Percentiles rank a stretch among this genome's conserved stretches.
These are phyloP conservation scores for Uncinocarpus reesii DNA, from an alignment of 2,329 filamentous ascomycete genomes.

Conservation along the genomic window DNA sequence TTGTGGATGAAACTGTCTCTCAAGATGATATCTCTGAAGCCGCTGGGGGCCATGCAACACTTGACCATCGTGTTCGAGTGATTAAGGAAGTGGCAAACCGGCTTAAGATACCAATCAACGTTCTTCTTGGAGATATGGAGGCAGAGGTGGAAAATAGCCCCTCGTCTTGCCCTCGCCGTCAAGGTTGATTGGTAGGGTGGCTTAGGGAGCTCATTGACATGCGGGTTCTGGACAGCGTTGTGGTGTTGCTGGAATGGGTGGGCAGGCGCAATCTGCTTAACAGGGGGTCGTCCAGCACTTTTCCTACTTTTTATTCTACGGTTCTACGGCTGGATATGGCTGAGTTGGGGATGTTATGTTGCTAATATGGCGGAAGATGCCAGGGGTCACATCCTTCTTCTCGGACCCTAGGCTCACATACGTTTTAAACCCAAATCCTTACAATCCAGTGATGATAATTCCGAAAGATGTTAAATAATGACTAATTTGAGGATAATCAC, in stretches of 20 bases:
- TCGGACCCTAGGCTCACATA: too few species aligned
- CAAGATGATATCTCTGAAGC: constrained; percentile 11
- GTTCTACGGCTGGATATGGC: too few species aligned
- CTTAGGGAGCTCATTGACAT: neutral
- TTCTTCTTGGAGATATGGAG: constrained; percentile 5
- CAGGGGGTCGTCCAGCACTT: too few species aligned
- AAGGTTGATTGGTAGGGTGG: neutral
- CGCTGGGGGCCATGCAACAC: constrained; percentile 14
- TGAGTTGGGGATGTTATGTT: too few species aligned
- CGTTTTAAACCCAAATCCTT: too few species aligned
- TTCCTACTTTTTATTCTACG: too few species aligned
- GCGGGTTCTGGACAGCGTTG: neutral
- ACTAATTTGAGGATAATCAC: too few species aligned
- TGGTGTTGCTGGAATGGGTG: neutral
- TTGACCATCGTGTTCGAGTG: constrained; percentile 13
- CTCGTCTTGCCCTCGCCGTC: neutral
- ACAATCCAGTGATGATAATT: too few species aligned
- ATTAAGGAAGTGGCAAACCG: constrained; percentile 13
- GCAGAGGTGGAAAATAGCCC: neutral
- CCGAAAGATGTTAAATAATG: too few species aligned
- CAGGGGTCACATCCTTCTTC: too few species aligned
- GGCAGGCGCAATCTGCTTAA: neutral
- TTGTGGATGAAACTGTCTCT: constrained; percentile 14
- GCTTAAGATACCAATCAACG: constrained; percentile 12
- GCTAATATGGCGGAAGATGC: too few species aligned